These are phyloP conservation scores for Termitomyces bulborhizus DNA, from an alignment of 768 basidiomycete genomes.

Conservation along the genomic window DNA sequence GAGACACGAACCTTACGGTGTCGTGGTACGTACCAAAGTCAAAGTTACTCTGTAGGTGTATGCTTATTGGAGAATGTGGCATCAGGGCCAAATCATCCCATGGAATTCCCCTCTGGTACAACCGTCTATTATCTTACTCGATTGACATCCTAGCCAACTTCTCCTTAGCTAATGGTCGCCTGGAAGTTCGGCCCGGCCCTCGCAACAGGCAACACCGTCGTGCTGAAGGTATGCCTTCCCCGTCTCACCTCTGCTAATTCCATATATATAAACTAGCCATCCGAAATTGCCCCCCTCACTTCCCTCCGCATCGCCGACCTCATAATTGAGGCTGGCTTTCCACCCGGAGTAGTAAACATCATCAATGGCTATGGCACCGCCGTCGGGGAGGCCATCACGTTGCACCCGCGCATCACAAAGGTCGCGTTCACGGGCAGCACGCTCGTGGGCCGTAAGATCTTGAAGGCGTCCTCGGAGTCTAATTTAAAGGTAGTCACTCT, in stretches of 20 bases:
- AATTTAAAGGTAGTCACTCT: slow-evolving; percentile 85
- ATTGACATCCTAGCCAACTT: background rate
- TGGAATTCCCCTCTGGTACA: slow-evolving; percentile 40
- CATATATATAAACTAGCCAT: slow-evolving; percentile 36
- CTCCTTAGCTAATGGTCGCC: slow-evolving; percentile 17
- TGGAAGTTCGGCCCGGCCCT: slow-evolving; percentile 25
- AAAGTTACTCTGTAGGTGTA: background rate
- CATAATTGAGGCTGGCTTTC: slow-evolving; percentile 60
- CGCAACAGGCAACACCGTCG: slow-evolving; percentile 49
- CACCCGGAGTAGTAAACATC: slow-evolving; percentile 65
- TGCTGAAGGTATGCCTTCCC: slow-evolving; percentile 35
- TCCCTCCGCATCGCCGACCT: slow-evolving; percentile 47
- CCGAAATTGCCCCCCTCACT: slow-evolving; percentile 59
- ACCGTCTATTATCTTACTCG: background rate
- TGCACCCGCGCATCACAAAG: slow-evolving; percentile 55
- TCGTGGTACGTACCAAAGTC: slow-evolving; percentile 22
- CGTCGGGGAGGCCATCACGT: slow-evolving; percentile 56
- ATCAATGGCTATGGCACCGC: slow-evolving; percentile 54
- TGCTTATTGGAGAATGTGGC: background rate
- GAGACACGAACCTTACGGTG: slow-evolving; percentile 51
- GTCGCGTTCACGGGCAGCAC: slow-evolving; percentile 85
- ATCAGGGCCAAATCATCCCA: slow-evolving; percentile 44
- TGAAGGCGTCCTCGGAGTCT: slow-evolving; percentile 72
- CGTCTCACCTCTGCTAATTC: background rate
- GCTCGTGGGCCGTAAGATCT: slow-evolving; percentile 68